Conservation (phyloP, 805 yeast genomes). For the Pichia nakasei region DNA sequence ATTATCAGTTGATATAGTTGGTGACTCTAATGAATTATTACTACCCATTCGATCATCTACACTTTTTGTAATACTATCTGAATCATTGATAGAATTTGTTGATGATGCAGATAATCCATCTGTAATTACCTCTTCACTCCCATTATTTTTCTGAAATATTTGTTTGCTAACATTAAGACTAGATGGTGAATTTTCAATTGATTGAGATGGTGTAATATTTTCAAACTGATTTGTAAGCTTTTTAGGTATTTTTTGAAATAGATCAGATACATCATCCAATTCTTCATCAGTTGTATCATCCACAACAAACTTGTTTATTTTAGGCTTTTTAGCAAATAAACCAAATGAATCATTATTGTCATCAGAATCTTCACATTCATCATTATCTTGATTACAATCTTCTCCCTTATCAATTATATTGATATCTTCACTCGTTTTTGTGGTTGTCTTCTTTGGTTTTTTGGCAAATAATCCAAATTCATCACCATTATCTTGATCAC, state of each 20-base stretch:
- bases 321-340: not conserved
- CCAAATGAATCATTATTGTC: not conserved
- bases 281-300: constrained; percentile 12
- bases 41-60: not conserved
- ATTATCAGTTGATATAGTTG: not conserved
- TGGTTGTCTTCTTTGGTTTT: constrained; percentile 41
- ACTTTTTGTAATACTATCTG: not conserved
- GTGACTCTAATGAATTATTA: not conserved
- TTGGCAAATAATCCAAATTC: constrained; percentile 42
- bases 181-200: too few relatives aligned
- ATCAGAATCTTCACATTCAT: not conserved
- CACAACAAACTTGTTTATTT: not conserved
- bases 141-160: constrained; percentile 18
- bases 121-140: not conserved
- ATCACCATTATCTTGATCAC: not conserved
- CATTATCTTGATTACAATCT: constrained; percentile 15
- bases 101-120: not conserved
- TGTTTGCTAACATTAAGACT: constrained; percentile 48
- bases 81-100: not conserved
- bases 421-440: not conserved
- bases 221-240: too few relatives aligned
- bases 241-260: constrained; percentile 43
- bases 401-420: constrained; percentile 24
- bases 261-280: constrained; percentile 40
- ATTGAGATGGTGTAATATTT: too few relatives aligned